Conservation (phyloP, 129 eudicot genomes). For the Apium graveolens region DNA sequence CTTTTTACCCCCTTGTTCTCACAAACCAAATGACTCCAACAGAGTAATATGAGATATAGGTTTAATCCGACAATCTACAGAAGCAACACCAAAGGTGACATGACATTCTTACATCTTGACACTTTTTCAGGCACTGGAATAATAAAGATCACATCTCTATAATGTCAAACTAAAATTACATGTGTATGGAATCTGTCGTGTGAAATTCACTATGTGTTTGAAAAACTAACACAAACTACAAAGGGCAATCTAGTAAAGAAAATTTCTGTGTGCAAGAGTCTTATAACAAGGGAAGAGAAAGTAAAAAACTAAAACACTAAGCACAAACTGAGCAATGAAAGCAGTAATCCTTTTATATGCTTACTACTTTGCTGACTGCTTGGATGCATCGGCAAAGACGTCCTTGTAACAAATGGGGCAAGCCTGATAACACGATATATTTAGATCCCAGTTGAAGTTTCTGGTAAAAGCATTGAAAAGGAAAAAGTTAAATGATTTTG, state of each 20-base stretch:
- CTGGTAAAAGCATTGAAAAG: not conserved
- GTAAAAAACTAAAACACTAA: not conserved
- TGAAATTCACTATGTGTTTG: not conserved
- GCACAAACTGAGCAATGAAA: not conserved
- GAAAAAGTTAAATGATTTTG: not conserved
- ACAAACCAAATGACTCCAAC: not conserved
- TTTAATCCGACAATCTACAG: not conserved
- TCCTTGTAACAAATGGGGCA: constrained; percentile 91
- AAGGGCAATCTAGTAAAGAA: not conserved
- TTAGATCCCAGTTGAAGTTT: not conserved
- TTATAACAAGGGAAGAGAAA: not conserved
- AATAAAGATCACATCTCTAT: not conserved
- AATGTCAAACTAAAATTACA: not conserved
- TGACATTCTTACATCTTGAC: not conserved
- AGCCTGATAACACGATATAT: constrained; percentile 37
- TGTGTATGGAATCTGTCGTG: not conserved
- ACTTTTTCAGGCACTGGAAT: not conserved
- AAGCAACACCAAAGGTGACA: not conserved
- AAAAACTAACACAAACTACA: not conserved
- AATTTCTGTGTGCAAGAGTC: not conserved
- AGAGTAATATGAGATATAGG: not conserved
- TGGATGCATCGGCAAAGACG: constrained; percentile 43
- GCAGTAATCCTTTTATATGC: constrained; percentile 7
- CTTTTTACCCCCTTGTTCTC: not conserved
- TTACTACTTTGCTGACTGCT: constrained; percentile 34